Base-by-base conservation (phyloP, 768 basidiomycete genomes). In the Postia placenta region DNA sequence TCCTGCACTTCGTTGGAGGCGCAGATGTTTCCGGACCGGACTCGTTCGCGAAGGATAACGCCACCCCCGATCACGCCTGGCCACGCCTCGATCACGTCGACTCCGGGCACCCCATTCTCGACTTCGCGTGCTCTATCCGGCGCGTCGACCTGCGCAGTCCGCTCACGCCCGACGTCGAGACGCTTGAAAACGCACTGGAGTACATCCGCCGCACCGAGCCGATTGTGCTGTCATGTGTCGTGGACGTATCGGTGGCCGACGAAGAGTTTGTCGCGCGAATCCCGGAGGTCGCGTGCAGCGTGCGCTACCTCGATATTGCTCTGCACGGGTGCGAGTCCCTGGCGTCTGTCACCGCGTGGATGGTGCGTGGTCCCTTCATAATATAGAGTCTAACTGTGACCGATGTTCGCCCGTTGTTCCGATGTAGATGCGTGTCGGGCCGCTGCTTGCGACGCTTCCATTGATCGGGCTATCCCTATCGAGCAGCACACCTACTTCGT, bases 61-160 rank as follows among this genome's bases (percentile, higher is more conserved):
- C 20, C 24, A 19, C 39, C 14, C 39, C 47, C 26, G 27, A 14
- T 23, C 35, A 45, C 39, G 43, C 42, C 12, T 19, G 27, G 5
- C 11, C 17, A 20, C 14, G n/a, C 12, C 35, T 58, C 11, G 51
- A 58, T 37, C 49, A 40, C 43, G 23, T 58, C 41, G 53, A 55
- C 20, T 33, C 53, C 6, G 56, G 51, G 7, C 48, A 35, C 45
- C 51, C 56, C 2, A 45, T 57, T 30, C 45, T 50, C 5, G 48
- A 50, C 1, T 51, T 55, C 27, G 45, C 51, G 11, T 45, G 45
- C 28, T 40, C 53, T 12, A 44, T 52, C 1, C 45, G 51, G 3
- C 51, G 47, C 24, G 51, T 45, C 22, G 48, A 45, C 12, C 22
- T 58, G 5, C 53, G 48, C 46, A 45, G 55, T 30, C 53, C 56